A percentile compares a stretch with the other conserved stretches of the same genome.
These are phyloP conservation scores for Pseudozyma tsukubaensis DNA, from an alignment of 1,284 basidiomycete species.

Conservation along the genomic window DNA sequence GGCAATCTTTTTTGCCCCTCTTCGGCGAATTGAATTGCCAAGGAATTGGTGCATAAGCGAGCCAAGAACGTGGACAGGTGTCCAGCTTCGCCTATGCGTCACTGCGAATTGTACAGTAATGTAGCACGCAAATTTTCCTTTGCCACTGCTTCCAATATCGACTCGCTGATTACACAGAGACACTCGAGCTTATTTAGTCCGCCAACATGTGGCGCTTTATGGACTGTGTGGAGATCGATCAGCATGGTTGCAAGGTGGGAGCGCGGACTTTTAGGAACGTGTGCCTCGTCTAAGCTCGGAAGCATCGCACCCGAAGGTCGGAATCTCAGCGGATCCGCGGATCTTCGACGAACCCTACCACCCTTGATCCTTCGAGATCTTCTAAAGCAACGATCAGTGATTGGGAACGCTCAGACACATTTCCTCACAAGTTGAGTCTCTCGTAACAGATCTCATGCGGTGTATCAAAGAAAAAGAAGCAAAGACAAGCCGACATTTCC, in stretches of 20 bases:
- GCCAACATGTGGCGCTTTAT: neutral
- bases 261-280: constrained; percentile 21
- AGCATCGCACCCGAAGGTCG: constrained; percentile 7
- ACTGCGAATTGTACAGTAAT: neutral
- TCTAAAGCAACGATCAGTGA: neutral
- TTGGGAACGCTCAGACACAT: neutral
- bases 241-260: neutral
- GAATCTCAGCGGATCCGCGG: neutral
- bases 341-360: constrained; percentile 1
- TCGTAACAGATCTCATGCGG: too few relatives aligned
- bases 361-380: neutral
- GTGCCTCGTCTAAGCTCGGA: constrained; percentile 14
- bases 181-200: neutral
- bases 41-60: constrained; percentile 24
- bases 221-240: neutral
- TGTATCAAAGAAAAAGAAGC: too few relatives aligned
- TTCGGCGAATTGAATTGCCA: constrained; percentile 7
- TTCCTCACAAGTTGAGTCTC: too few relatives aligned
- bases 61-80: constrained; percentile 39
- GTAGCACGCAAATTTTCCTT: neutral
- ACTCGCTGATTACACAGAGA: neutral
- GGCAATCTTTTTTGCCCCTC: too few relatives aligned
- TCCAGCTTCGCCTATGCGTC: constrained; percentile 8
- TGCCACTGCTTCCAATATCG: neutral
- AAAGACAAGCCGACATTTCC: too few relatives aligned